Evolutionary conservation across 2,329 filamentous ascomycete genomes (phyloP).

Genomic region (Stagonosporopsis vannaccii): DNA sequence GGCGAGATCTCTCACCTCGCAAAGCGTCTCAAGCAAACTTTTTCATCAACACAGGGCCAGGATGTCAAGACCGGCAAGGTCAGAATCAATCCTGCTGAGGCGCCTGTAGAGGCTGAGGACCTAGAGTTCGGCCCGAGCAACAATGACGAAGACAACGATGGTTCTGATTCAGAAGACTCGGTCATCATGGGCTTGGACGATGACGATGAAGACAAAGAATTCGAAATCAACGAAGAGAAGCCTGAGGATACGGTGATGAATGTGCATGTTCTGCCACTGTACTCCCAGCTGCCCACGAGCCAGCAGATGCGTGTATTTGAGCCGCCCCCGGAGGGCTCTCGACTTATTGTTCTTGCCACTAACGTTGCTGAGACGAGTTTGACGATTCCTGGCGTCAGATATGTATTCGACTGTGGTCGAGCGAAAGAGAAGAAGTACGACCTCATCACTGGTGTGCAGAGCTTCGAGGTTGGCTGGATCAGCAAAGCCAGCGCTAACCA

Average conservation of each 20-base stretch:
- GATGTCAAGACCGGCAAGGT: constrained; percentile 69
- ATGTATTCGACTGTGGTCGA: constrained; percentile 93
- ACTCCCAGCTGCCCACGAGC: constrained; percentile 87
- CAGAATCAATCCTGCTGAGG: constrained; percentile 77
- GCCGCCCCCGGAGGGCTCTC: constrained; percentile 78
- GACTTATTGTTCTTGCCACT: constrained; percentile 88
- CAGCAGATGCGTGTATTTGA: constrained; percentile 94
- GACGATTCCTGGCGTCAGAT: constrained; percentile 93
- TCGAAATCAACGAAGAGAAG: constrained; percentile 69
- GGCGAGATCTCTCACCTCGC: constrained; percentile 88
- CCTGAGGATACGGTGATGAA: constrained; percentile 68
- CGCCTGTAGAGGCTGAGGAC: constrained; percentile 83
- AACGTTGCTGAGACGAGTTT: constrained; percentile 98
- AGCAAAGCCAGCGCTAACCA: constrained; percentile 96
- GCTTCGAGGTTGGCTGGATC: constrained; percentile 94
- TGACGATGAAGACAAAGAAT: constrained; percentile 67
- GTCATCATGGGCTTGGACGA: constrained; percentile 68
- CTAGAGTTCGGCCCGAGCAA: constrained; percentile 73
- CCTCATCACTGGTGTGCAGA: constrained; percentile 87
- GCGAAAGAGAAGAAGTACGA: constrained; percentile 94
- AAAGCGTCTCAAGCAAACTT: constrained; percentile 77
- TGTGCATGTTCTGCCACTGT: constrained; percentile 91
- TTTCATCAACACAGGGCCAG: constrained; percentile 58
- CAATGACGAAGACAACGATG: constrained; percentile 54
- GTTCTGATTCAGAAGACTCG: constrained; percentile 63